These are phyloP conservation scores for Peterozyma toletana DNA, from an alignment of 805 yeast genomes.

Conservation along the genomic window DNA sequence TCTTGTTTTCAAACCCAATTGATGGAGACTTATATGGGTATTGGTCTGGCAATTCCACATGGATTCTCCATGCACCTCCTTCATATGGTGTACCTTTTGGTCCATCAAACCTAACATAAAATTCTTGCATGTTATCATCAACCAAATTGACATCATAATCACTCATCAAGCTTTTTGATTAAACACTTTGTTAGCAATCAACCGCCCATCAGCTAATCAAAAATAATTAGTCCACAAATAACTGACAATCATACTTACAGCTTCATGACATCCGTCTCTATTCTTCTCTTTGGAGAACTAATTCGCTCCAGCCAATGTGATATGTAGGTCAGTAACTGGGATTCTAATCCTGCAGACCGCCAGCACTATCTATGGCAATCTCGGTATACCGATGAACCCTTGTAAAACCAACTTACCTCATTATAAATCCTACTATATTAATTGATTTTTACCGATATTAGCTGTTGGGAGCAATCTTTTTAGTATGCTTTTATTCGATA, in stretches of 20 bases:
- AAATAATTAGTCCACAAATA: neutral
- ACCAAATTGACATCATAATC: conserved; percentile 81
- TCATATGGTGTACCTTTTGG: conserved; percentile 86
- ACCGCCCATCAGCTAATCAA: too few relatives aligned
- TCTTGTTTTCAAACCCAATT: conserved; percentile 85
- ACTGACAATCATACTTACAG: conserved; percentile 38
- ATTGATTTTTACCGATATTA: too few relatives aligned
- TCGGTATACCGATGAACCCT: too few relatives aligned
- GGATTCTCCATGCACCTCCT: conserved; percentile 84
- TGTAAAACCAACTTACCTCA: too few relatives aligned
- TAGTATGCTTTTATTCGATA: too few relatives aligned
- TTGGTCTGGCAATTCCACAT: conserved; percentile 91
- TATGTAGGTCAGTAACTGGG: too few relatives aligned
- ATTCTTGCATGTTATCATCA: conserved; percentile 81
- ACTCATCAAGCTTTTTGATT: conserved; percentile 59
- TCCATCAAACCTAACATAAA: conserved; percentile 77
- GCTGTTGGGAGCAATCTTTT: too few relatives aligned
- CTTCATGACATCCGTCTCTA: conserved; percentile 95
- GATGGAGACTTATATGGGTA: conserved; percentile 96
- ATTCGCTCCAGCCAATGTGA: neutral
- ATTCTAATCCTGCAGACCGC: too few relatives aligned
- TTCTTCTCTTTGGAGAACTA: conserved; percentile 67
- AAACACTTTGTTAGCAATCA: too few relatives aligned
- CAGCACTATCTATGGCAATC: too few relatives aligned
- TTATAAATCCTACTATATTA: too few relatives aligned